Percentiles rank a stretch among this genome's conserved stretches.
Conservation (phyloP, 2,329 filamentous ascomycete species). For the Periconia digitata region DNA sequence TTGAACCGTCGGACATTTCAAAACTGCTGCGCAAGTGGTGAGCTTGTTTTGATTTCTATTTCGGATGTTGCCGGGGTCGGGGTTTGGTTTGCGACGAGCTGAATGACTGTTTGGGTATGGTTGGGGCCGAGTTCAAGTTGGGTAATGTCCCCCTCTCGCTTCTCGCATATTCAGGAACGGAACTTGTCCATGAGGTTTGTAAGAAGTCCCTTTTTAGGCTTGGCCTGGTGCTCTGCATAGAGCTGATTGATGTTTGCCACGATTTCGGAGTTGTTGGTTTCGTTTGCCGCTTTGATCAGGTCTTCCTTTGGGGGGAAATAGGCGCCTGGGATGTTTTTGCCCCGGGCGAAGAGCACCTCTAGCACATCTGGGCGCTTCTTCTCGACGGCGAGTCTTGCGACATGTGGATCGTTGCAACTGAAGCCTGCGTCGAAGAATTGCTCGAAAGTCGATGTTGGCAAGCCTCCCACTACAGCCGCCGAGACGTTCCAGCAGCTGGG, state of each 20-base stretch:
- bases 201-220: background rate
- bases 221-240: background rate
- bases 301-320: slow-evolving; percentile 4
- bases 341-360: slow-evolving; percentile 5
- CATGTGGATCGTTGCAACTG: slow-evolving; percentile 4
- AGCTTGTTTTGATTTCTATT: too few species aligned
- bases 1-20: too few species aligned
- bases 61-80: too few species aligned
- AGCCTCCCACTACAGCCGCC: slow-evolving; percentile 1
- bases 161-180: background rate
- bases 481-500: slow-evolving; percentile 5
- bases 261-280: background rate
- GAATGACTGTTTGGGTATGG: too few species aligned
- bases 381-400: slow-evolving; percentile 3
- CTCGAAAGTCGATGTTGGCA: slow-evolving; percentile 9
- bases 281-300: slow-evolving; percentile 2
- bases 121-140: too few species aligned
- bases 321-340: slow-evolving; percentile 1
- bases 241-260: background rate
- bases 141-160: too few species aligned
- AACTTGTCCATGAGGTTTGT: background rate
- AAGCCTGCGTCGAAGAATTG: slow-evolving; percentile 10
- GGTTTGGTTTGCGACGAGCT: too few species aligned
- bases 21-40: too few species aligned
- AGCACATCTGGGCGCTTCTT: slow-evolving; percentile 7